Base-by-base conservation (phyloP, 2,329 filamentous ascomycete species). In the Orbilia javanica region DNA sequence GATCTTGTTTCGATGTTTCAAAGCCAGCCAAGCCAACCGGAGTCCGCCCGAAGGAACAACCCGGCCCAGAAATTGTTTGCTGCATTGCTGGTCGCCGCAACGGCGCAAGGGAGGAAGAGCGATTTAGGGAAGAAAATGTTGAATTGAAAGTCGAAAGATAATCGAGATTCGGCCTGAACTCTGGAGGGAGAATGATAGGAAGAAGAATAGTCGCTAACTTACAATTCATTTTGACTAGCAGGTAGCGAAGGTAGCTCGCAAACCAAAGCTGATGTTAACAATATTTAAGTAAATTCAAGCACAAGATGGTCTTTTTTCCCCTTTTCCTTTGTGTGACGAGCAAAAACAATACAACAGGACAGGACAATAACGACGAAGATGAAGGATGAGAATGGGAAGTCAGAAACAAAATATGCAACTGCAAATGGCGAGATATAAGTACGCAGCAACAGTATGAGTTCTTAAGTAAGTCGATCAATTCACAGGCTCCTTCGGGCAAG, bases 181-280 rank as follows among this genome's bases (percentile, higher is more conserved):
- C 29, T 36, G 13, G 15, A 55, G 7, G 22, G 22, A 44, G 39
- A n/a, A n/a, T 11, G n/a, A 44, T 11, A 44, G 5, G 13, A n/a
- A 44, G 39, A 44, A 44, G 15, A 52, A 55, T 13, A 57, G 34
- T 18, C 10, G 18, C 7, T 44, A 31, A 73, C 69, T 66, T 46
- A 73, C 69, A 73, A 39, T 73, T 73, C 69, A 73, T 73, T 36
- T 73, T 66, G 25, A 8, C 18, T 48, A 25, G 27, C n/a, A 34
- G 52, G 36, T 39, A 36, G 42, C 57, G 46, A 48, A 48, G 20
- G 31, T 42, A 42, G 31, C 34, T 27, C 55, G 34, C 31, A 34
- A 29, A 13, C 46, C 7, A 50, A 50, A 50, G 10, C 11, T 27
- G 25, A 25, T 11, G 55, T 29, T 42, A 36, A 46, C 34, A 48